Evolutionary conservation across 208 protist species (phyloP).

Genomic region (Entamoeba invadens): DNA sequence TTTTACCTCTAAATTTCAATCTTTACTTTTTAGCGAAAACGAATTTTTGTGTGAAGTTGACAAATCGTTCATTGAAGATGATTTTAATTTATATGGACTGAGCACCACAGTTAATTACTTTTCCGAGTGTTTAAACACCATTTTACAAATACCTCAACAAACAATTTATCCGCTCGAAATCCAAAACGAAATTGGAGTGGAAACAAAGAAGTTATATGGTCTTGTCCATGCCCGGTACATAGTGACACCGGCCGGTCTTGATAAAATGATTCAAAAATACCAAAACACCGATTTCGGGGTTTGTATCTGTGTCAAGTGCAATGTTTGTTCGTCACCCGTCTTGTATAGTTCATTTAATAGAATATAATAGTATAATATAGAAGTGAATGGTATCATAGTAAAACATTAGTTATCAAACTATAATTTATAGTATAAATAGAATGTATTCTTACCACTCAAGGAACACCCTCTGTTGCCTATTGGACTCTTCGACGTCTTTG

Average conservation of each 20-base stretch:
- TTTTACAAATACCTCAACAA: not conserved
- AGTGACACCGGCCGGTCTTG: not conserved
- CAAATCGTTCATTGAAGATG: not conserved
- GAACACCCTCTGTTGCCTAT: conserved; percentile 1
- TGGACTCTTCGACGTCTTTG: not conserved
- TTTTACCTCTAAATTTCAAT: too few relatives aligned
- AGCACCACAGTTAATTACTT: not conserved
- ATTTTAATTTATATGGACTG: conserved; percentile 9
- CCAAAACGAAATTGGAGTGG: not conserved
- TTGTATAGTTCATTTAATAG: not conserved
- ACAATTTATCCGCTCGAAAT: not conserved
- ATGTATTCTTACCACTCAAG: too few relatives aligned
- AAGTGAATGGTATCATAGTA: too few relatives aligned
- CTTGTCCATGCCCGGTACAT: conserved; percentile 13
- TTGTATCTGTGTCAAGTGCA: conserved; percentile 4
- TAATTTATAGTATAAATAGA: too few relatives aligned
- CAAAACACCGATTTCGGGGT: not conserved
- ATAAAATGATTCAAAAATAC: conserved; percentile 3
- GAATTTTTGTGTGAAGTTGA: conserved; percentile 20
- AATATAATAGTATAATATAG: not conserved
- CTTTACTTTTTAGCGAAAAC: conserved; percentile 3
- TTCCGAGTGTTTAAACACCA: not conserved
- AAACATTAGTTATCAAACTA: too few relatives aligned
- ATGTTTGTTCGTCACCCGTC: not conserved
- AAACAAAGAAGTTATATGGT: conserved; percentile 4